Evolutionary conservation across 192 early-diverging fungal species (phyloP).

Genomic region (Backusella psychrophila): DNA sequence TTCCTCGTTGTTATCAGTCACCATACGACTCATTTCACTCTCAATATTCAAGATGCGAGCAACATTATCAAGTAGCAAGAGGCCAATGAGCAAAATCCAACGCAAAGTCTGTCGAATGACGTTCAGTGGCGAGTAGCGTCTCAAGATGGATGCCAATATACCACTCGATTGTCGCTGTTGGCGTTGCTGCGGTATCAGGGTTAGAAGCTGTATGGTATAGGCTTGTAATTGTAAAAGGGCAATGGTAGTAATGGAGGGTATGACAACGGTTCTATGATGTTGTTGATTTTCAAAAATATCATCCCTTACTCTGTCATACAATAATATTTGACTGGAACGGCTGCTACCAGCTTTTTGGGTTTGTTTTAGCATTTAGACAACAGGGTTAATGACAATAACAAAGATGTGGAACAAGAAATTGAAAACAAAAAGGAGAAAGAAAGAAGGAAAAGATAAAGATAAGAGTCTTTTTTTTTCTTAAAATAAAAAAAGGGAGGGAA

Average conservation of each 20-base stretch:
- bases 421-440: background rate
- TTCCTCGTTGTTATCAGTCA: background rate
- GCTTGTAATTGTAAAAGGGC: background rate
- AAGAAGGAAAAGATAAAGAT: background rate
- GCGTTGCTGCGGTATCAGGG: background rate
- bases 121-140: background rate
- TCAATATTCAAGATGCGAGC: background rate
- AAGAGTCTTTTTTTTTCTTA: background rate
- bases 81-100: background rate
- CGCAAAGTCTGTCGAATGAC: conserved; percentile 1
- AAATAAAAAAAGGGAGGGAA: background rate
- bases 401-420: background rate
- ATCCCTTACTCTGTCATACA: conserved; percentile 3
- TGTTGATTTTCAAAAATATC: conserved; percentile 3
- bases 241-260: conserved; percentile 3
- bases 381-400: background rate
- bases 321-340: background rate
- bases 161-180: background rate
- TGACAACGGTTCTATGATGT: background rate
- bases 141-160: background rate
- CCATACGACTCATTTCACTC: background rate
- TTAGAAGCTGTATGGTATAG: background rate
- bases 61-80: background rate
- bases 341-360: conserved; percentile 1
- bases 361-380: background rate